Conservation (phyloP, 2,329 filamentous ascomycete genomes). For the Colletotrichum echinochloae region DNA sequence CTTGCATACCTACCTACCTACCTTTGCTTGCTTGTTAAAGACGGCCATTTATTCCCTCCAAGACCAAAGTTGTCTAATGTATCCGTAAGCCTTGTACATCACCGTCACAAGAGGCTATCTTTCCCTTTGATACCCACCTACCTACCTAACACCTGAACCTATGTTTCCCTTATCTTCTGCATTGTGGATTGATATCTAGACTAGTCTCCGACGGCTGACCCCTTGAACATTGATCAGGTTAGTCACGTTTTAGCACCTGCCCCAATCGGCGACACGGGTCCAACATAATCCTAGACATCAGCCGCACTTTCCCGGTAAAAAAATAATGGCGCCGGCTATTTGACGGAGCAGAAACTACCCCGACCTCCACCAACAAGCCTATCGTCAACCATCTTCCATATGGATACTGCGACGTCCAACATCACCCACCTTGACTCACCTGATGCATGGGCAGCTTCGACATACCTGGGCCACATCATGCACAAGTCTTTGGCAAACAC, state of each 20-base stretch:
- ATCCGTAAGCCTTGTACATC: too few relatives aligned
- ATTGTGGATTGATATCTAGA: too few relatives aligned
- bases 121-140: neutral
- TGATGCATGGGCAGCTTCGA: neutral
- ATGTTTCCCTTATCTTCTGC: neutral
- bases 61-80: neutral
- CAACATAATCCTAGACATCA: neutral
- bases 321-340: neutral
- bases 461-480: neutral
- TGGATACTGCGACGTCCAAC: constrained; percentile 23
- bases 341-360: neutral
- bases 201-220: neutral
- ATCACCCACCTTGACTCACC: neutral
- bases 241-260: neutral
- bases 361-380: neutral
- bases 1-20: neutral
- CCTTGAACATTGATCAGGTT: neutral
- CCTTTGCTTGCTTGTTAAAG: too few relatives aligned
- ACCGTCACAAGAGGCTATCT: neutral
- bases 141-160: neutral
- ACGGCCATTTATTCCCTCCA: too few relatives aligned
- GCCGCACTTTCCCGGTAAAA: neutral
- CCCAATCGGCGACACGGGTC: neutral
- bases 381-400: neutral
- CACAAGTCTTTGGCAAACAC: neutral